Conservation (phyloP, 495 filamentous ascomycete genomes). For the Podospora australis region DNA sequence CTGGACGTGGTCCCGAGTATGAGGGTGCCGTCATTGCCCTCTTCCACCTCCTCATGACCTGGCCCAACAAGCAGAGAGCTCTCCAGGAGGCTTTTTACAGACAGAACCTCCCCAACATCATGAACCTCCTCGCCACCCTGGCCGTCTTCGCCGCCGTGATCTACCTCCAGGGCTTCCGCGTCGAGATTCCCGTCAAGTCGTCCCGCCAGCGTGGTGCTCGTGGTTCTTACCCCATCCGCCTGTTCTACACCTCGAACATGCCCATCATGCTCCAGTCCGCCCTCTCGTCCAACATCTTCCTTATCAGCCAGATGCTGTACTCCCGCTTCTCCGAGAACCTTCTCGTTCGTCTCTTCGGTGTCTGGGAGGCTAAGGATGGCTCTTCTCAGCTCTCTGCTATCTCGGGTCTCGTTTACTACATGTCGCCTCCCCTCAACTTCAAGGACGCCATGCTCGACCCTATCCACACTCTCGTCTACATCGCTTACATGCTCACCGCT, state of each 20-base stretch:
- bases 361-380: slow-evolving; percentile 97
- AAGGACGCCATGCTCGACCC: slow-evolving; percentile 93
- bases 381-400: slow-evolving; percentile 89
- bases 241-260: slow-evolving; percentile 91
- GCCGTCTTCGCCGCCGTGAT: slow-evolving; percentile 94
- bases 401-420: slow-evolving; percentile 96
- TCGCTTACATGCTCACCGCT: slow-evolving; percentile 92
- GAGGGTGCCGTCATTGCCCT: slow-evolving; percentile 98
- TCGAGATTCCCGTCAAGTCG: slow-evolving; percentile 99
- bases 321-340: slow-evolving; percentile 98
- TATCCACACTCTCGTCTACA: slow-evolving; percentile 93
- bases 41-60: slow-evolving; percentile 96
- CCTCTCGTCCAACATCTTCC: slow-evolving; percentile 97
- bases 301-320: slow-evolving; percentile 98
- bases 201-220: slow-evolving; percentile 98
- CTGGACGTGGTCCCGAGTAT: slow-evolving; percentile 96
- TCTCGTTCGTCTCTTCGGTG: slow-evolving; percentile 89
- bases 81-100: slow-evolving; percentile 98
- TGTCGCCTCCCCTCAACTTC: slow-evolving; percentile 97
- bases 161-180: slow-evolving; percentile 99
- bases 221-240: slow-evolving; percentile 71
- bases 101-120: slow-evolving; percentile 99
- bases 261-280: slow-evolving; percentile 99
- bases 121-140: slow-evolving; percentile 93
- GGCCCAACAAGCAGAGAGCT: slow-evolving; percentile 96